Percentiles rank a stretch among this genome's conserved stretches.
Conservation (phyloP, 805 yeast species). For the Metschnikowia chrysomelidarum region DNA sequence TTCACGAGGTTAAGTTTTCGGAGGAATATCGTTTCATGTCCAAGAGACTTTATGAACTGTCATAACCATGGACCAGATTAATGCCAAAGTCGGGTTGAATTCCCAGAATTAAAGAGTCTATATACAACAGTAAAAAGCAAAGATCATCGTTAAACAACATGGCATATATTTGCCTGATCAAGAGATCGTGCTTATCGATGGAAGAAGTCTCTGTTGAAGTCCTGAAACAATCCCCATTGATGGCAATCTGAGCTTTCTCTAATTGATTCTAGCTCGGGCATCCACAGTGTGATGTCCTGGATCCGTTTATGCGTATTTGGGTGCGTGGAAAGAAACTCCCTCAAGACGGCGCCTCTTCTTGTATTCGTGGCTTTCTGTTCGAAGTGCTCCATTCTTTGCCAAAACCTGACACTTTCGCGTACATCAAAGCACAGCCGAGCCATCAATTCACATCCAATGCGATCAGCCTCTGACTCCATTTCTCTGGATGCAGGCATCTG, state of each 20-base stretch:
- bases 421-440: slow-evolving; percentile 86
- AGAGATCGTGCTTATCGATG: too few species aligned
- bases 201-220: slow-evolving; percentile 17
- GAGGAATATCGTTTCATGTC: too few species aligned
- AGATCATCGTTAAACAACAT: too few species aligned
- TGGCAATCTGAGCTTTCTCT: slow-evolving; percentile 43
- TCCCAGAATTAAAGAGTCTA: too few species aligned
- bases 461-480: slow-evolving; percentile 96
- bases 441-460: slow-evolving; percentile 90
- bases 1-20: too few species aligned
- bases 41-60: too few species aligned
- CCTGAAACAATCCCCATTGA: slow-evolving; percentile 16
- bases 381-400: slow-evolving; percentile 71
- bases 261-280: slow-evolving; percentile 52
- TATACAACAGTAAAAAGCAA: too few species aligned
- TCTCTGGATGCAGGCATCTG: slow-evolving; percentile 85
- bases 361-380: slow-evolving; percentile 24
- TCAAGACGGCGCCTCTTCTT: slow-evolving; percentile 28
- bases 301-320: slow-evolving; percentile 81
- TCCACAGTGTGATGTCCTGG: slow-evolving; percentile 63
- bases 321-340: slow-evolving; percentile 80
- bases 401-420: slow-evolving; percentile 65
- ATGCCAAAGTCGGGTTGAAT: too few species aligned
- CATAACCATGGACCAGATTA: too few species aligned
- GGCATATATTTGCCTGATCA: too few species aligned